These are phyloP conservation scores for Colletotrichum trifolii DNA, from an alignment of 2,329 filamentous ascomycete species.

Conservation along the genomic window DNA sequence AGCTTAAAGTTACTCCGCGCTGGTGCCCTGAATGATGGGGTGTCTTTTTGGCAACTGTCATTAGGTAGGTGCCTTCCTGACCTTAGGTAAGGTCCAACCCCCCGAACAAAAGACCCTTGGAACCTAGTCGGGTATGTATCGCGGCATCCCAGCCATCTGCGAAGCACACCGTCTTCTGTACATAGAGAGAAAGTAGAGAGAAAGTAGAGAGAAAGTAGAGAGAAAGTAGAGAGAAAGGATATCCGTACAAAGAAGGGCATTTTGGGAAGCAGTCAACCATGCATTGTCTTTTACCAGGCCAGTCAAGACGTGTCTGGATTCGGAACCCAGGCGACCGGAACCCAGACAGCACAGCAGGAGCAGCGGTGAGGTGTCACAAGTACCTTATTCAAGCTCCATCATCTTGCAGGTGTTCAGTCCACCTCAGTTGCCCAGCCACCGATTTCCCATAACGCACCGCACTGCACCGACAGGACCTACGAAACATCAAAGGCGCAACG, in stretches of 20 bases:
- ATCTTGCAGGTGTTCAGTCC: conserved; percentile 22
- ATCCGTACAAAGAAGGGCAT: too few relatives aligned
- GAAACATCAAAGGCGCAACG: conserved; percentile 16
- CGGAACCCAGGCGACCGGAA: background rate
- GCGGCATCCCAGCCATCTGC: too few relatives aligned
- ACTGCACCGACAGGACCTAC: conserved; percentile 8
- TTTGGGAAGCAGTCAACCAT: background rate
- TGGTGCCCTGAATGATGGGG: conserved; percentile 17
- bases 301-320: conserved; percentile 22
- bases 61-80: background rate
- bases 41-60: conserved; percentile 7
- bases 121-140: conserved; percentile 1
- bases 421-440: conserved; percentile 32
- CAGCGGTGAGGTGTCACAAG: conserved; percentile 27
- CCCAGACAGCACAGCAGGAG: conserved; percentile 20
- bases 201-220: too few relatives aligned
- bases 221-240: too few relatives aligned
- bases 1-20: conserved; percentile 10
- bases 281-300: conserved; percentile 2
- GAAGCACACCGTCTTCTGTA: too few relatives aligned
- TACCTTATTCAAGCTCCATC: conserved; percentile 22
- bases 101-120: background rate
- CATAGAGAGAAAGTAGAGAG: too few relatives aligned
- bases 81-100: background rate
- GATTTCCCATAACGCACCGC: conserved; percentile 14